Conservation (phyloP, 768 basidiomycete genomes). For the Mycena filopes region DNA sequence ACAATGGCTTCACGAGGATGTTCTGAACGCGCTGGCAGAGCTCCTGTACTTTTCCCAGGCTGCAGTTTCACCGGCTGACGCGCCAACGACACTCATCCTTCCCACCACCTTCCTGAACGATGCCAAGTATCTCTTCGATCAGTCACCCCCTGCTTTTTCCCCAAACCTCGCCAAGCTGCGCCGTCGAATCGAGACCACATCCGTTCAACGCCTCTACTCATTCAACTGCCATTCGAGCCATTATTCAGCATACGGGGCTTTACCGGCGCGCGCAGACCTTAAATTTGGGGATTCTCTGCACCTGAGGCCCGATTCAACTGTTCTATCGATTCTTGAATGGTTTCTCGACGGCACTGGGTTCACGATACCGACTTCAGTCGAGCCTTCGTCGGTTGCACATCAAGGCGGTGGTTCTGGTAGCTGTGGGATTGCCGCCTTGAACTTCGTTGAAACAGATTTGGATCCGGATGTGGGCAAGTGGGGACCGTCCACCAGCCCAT, state of each 20-base stretch:
- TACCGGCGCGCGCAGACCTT: neutral
- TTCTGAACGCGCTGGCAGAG: constrained; percentile 8
- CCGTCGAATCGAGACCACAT: neutral
- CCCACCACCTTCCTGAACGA: constrained; percentile 6
- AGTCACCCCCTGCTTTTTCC: neutral
- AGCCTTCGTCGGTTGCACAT: neutral
- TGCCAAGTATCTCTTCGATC: neutral
- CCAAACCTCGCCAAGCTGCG: constrained; percentile 1
- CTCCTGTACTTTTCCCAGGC: constrained; percentile 9
- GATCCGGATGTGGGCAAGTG: constrained; percentile 15
- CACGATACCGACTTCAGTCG: neutral
- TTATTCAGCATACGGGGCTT: constrained; percentile 22
- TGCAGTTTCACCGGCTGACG: neutral
- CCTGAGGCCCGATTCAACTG: neutral
- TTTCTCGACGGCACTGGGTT: neutral
- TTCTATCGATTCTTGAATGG: neutral
- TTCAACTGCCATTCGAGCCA: constrained; percentile 8
- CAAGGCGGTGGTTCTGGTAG: constrained; percentile 33
- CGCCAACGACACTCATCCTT: constrained; percentile 1
- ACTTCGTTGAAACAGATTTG: constrained; percentile 26
- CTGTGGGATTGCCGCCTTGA: constrained; percentile 35
- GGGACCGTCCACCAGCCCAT: constrained; percentile 8
- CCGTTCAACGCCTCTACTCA: neutral
- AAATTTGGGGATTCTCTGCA: neutral
- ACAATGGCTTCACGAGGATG: constrained; percentile 18